These are phyloP conservation scores for Daucus carota DNA, from an alignment of 129 eudicot genomes.

Conservation along the genomic window DNA sequence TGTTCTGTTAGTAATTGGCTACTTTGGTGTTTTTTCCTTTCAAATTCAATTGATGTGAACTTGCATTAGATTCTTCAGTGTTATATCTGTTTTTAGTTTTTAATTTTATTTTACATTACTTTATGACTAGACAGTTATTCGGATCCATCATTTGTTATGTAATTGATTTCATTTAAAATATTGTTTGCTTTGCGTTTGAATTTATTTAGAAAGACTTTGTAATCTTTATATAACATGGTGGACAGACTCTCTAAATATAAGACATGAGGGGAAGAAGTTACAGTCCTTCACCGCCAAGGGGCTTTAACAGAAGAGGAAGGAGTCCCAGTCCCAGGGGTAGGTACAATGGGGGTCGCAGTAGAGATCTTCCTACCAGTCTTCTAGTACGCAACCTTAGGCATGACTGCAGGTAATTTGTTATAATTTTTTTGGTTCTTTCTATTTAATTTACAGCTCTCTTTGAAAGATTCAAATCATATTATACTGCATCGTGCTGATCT, in stretches of 20 bases:
- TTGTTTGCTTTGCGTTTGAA: too few relatives aligned
- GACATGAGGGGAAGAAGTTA: constrained; percentile 84
- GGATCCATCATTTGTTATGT: too few relatives aligned
- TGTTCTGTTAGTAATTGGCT: too few relatives aligned
- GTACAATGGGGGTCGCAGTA: constrained; percentile 57
- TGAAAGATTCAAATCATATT: background rate
- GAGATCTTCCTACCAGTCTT: constrained; percentile 86
- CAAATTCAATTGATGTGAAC: too few relatives aligned
- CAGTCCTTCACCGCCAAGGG: constrained; percentile 84
- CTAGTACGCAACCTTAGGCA: constrained; percentile 96
- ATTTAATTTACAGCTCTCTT: background rate
- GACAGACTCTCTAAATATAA: background rate
- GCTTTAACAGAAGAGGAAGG: constrained; percentile 85
- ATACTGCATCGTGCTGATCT: background rate
- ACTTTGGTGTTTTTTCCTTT: too few relatives aligned
- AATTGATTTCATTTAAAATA: too few relatives aligned
- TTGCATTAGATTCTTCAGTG: too few relatives aligned
- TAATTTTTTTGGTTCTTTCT: background rate
- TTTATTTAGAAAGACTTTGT: too few relatives aligned
- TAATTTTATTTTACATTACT: too few relatives aligned
- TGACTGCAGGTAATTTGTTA: constrained; percentile 74
- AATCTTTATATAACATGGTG: too few relatives aligned
- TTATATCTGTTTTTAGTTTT: too few relatives aligned
- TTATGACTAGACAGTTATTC: too few relatives aligned
- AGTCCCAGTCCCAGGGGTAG: constrained; percentile 95